Percentiles rank a stretch among this genome's conserved stretches.
Conservation (phyloP, 352 stramenopile species). For the Phytopythium cucurbitacearum region DNA sequence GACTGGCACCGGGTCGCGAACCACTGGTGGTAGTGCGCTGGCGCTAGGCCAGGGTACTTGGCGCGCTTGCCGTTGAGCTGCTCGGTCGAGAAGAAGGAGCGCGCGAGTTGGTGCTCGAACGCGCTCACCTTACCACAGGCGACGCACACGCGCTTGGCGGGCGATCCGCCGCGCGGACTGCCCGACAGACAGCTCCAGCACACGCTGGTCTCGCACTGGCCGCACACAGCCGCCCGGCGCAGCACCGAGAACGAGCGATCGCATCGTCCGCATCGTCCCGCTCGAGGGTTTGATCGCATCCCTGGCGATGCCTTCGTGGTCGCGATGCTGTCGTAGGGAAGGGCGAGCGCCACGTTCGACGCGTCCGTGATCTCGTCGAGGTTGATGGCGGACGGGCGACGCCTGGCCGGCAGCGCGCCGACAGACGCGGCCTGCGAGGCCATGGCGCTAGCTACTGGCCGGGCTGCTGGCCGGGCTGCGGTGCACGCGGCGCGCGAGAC, state of each 20-base stretch:
- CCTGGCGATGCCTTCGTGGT: background rate
- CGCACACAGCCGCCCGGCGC: constrained; percentile 1
- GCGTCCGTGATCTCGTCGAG: too few relatives aligned
- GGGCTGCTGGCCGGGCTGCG: too few relatives aligned
- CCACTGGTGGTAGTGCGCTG: constrained; percentile 18
- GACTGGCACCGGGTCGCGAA: constrained; percentile 10
- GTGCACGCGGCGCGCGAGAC: too few relatives aligned
- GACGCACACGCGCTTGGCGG: constrained; percentile 7
- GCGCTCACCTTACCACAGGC: constrained; percentile 12
- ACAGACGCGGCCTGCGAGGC: too few relatives aligned
- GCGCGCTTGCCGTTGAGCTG: constrained; percentile 12
- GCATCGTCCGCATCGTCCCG: background rate
- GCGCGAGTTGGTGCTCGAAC: constrained; percentile 14
- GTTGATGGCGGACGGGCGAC: too few relatives aligned
- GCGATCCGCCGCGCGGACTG: background rate
- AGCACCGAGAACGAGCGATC: constrained; percentile 6
- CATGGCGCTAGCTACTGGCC: too few relatives aligned
- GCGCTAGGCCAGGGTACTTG: constrained; percentile 9
- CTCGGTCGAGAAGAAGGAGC: constrained; percentile 14
- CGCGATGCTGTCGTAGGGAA: background rate
- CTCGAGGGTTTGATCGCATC: background rate
- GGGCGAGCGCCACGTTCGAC: too few relatives aligned
- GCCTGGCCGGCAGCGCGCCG: too few relatives aligned
- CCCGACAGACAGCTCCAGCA: constrained; percentile 2
- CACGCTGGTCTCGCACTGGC: constrained; percentile 2